These are phyloP conservation scores for Cairneyella variabilis DNA, from an alignment of 495 filamentous ascomycete genomes.

Conservation along the genomic window DNA sequence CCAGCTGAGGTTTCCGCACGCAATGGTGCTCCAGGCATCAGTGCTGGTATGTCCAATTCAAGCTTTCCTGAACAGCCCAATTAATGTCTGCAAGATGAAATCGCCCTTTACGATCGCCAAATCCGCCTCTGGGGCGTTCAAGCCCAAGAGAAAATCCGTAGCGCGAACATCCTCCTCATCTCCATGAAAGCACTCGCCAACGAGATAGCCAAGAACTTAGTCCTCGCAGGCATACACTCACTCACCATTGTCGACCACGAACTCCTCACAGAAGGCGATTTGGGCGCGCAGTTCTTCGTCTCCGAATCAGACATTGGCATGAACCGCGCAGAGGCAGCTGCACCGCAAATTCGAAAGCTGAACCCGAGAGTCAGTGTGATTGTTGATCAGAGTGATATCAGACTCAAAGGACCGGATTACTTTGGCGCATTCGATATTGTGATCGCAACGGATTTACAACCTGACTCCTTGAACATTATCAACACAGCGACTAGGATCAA, in stretches of 20 bases:
- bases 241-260: slow-evolving; percentile 86
- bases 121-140: slow-evolving; percentile 98
- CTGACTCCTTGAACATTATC: slow-evolving; percentile 65
- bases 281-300: slow-evolving; percentile 87
- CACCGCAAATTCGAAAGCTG: slow-evolving; percentile 71
- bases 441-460: slow-evolving; percentile 86
- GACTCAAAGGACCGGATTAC: slow-evolving; percentile 61
- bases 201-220: slow-evolving; percentile 97
- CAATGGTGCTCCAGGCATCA: slow-evolving; percentile 24
- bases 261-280: slow-evolving; percentile 70
- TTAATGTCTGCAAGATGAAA: slow-evolving; percentile 64
- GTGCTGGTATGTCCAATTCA: slow-evolving; percentile 17
- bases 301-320: slow-evolving; percentile 65
- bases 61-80: not conserved
- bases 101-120: slow-evolving; percentile 95
- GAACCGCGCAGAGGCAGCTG: slow-evolving; percentile 82
- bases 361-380: slow-evolving; percentile 85
- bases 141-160: slow-evolving; percentile 86
- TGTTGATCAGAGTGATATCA: slow-evolving; percentile 62
- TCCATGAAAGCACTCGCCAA: slow-evolving; percentile 86
- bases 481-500: slow-evolving; percentile 78
- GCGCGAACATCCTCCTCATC: slow-evolving; percentile 85
- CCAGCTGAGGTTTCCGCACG: no score
- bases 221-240: slow-evolving; percentile 88
- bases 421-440: slow-evolving; percentile 77